Conservation (phyloP, 1,284 basidiomycete genomes). For the Papiliotrema nemorosa region DNA sequence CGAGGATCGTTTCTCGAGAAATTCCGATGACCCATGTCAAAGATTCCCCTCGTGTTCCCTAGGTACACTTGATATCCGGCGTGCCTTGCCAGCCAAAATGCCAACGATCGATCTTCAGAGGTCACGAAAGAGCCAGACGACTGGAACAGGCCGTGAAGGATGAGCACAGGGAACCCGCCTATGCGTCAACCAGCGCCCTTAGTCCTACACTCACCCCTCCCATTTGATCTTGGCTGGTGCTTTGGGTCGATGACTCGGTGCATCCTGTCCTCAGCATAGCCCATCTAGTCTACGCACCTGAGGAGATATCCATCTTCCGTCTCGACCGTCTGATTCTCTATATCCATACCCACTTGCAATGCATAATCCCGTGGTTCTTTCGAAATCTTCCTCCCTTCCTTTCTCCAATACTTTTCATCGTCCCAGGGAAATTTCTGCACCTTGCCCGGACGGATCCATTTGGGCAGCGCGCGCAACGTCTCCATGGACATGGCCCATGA, state of each 20-base stretch:
- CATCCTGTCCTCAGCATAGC: constrained; percentile 42
- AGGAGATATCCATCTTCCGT: constrained; percentile 60
- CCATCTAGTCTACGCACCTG: constrained; percentile 35
- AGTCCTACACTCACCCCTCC: constrained; percentile 37
- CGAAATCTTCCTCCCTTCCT: constrained; percentile 52
- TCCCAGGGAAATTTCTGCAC: constrained; percentile 54
- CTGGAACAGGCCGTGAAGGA: constrained; percentile 63
- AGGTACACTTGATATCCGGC: constrained; percentile 61
- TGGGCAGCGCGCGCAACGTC: constrained; percentile 32
- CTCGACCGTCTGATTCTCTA: constrained; percentile 57
- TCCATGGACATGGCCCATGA: constrained; percentile 47
- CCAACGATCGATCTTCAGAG: constrained; percentile 59
- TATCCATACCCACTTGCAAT: constrained; percentile 56
- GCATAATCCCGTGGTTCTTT: constrained; percentile 61
- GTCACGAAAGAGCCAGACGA: constrained; percentile 62
- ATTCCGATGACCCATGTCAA: constrained; percentile 59
- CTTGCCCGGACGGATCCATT: constrained; percentile 31
- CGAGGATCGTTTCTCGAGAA: constrained; percentile 55
- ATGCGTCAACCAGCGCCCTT: neutral
- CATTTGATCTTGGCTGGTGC: constrained; percentile 49
- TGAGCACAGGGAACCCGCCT: constrained; percentile 59
- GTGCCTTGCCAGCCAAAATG: constrained; percentile 61
- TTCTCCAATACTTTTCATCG: constrained; percentile 52
- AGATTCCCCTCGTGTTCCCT: constrained; percentile 60
- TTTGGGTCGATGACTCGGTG: constrained; percentile 56